Evolutionary conservation across 2,329 filamentous ascomycete species (phyloP).

Genomic region (Alternaria metachromatica): DNA sequence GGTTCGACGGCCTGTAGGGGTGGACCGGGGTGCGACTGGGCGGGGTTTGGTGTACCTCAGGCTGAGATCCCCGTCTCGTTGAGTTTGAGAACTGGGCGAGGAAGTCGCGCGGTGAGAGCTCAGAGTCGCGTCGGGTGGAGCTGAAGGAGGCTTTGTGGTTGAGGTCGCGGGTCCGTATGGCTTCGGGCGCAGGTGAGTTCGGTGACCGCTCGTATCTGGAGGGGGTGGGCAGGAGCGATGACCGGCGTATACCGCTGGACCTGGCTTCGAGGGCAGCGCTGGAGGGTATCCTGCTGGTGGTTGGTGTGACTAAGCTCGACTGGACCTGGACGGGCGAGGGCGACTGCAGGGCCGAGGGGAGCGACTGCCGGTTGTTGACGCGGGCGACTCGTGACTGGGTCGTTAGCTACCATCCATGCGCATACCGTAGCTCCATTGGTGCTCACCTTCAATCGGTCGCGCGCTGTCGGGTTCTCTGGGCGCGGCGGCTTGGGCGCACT

Average conservation of each 20-base stretch:
- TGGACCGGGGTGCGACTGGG: conserved; percentile 41
- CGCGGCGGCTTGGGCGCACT: conserved; percentile 34
- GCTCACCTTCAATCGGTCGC: conserved; percentile 41
- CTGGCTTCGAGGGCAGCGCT: conserved; percentile 31
- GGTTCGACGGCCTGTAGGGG: conserved; percentile 46
- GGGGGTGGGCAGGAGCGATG: conserved; percentile 41
- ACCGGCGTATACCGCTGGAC: conserved; percentile 34
- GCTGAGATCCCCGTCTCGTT: conserved; percentile 40
- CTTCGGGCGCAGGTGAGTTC: conserved; percentile 31
- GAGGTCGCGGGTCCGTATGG: conserved; percentile 38
- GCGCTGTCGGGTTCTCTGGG: conserved; percentile 32
- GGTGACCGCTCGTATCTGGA: conserved; percentile 37
- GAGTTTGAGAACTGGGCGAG: conserved; percentile 36
- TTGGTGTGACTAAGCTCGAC: conserved; percentile 33
- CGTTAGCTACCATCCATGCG: conserved; percentile 11
- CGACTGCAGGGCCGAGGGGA: conserved; percentile 38
- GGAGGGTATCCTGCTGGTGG: conserved; percentile 36
- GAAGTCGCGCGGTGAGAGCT: conserved; percentile 45
- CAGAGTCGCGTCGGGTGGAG: conserved; percentile 31
- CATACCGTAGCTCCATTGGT: not conserved
- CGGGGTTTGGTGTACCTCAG: conserved; percentile 42
- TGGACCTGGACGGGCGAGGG: conserved; percentile 33
- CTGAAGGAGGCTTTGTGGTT: conserved; percentile 40
- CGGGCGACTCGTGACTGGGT: conserved; percentile 47
- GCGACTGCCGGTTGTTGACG: conserved; percentile 44